These are phyloP conservation scores for Evernia prunastri DNA, from an alignment of 495 filamentous ascomycete species.

Conservation along the genomic window DNA sequence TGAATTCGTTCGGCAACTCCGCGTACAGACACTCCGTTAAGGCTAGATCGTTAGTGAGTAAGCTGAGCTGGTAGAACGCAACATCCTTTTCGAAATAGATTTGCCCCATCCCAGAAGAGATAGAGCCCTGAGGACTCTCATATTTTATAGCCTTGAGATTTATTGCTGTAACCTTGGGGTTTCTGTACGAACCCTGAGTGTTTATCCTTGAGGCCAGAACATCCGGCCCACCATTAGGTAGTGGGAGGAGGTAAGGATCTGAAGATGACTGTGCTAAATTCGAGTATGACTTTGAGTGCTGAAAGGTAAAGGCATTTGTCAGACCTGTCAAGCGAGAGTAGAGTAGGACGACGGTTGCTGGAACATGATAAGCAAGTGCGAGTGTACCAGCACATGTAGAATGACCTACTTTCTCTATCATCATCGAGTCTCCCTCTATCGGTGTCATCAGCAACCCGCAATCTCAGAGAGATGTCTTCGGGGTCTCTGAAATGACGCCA, in stretches of 20 bases:
- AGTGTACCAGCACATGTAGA: background rate
- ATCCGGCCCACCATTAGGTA: background rate
- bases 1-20: background rate
- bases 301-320: slow-evolving; percentile 36
- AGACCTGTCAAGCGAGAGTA: slow-evolving; percentile 41
- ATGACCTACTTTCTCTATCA: slow-evolving; percentile 25
- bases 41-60: slow-evolving; percentile 13
- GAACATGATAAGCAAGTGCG: slow-evolving; percentile 10
- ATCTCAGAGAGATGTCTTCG: slow-evolving; percentile 40
- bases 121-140: background rate
- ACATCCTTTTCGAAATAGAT: background rate
- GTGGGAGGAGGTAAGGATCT: slow-evolving; percentile 38
- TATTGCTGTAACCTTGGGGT: background rate
- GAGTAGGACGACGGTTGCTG: slow-evolving; percentile 34
- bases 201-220: background rate
- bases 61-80: slow-evolving; percentile 12
- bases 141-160: background rate
- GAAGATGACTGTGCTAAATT: slow-evolving; percentile 26
- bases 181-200: background rate
- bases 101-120: slow-evolving; percentile 1
- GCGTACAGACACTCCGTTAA: slow-evolving; percentile 19
- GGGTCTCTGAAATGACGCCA: slow-evolving; percentile 44
- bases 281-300: slow-evolving; percentile 22
- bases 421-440: slow-evolving; percentile 21
- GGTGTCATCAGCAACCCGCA: slow-evolving; percentile 29